Conservation (phyloP, 768 basidiomycete species). For the Terana coerulea region DNA sequence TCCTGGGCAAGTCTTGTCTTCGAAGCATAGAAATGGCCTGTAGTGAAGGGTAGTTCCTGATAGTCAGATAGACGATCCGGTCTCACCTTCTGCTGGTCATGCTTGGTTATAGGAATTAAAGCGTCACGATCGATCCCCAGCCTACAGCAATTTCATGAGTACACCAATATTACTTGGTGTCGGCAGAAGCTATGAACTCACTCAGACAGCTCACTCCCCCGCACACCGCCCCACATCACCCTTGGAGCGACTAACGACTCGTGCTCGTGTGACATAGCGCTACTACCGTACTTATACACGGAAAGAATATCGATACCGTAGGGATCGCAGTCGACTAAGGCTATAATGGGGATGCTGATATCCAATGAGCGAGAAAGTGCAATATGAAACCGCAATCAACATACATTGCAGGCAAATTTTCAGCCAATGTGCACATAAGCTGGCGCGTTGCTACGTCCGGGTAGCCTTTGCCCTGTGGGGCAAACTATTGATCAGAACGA, state of each 20-base stretch:
- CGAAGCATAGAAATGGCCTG: conserved; percentile 66
- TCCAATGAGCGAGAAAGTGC: neutral
- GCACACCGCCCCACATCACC: conserved; percentile 79
- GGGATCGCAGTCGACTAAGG: conserved; percentile 86
- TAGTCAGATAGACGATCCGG: neutral
- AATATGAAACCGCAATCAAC: conserved; percentile 13
- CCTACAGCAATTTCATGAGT: conserved; percentile 31
- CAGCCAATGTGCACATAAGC: conserved; percentile 68
- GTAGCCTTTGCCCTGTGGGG: conserved; percentile 87
- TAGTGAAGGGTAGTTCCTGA: neutral
- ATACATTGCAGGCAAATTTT: conserved; percentile 60
- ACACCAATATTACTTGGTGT: neutral
- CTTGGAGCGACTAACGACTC: conserved; percentile 62
- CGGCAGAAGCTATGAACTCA: conserved; percentile 29
- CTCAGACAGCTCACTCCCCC: conserved; percentile 62
- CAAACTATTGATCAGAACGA: neutral
- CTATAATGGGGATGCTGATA: conserved; percentile 69
- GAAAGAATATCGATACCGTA: conserved; percentile 91
- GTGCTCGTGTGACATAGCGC: conserved; percentile 65
- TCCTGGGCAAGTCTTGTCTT: conserved; percentile 44
- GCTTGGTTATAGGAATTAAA: conserved; percentile 63
- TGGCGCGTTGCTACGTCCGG: conserved; percentile 92
- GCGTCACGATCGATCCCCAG: conserved; percentile 55
- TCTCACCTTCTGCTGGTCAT: conserved; percentile 73
- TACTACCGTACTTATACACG: conserved; percentile 82